Percentiles rank a stretch among this genome's conserved stretches.
Conservation (phyloP, 1,139 yeast species). For the Magnusiomyces ingens region DNA sequence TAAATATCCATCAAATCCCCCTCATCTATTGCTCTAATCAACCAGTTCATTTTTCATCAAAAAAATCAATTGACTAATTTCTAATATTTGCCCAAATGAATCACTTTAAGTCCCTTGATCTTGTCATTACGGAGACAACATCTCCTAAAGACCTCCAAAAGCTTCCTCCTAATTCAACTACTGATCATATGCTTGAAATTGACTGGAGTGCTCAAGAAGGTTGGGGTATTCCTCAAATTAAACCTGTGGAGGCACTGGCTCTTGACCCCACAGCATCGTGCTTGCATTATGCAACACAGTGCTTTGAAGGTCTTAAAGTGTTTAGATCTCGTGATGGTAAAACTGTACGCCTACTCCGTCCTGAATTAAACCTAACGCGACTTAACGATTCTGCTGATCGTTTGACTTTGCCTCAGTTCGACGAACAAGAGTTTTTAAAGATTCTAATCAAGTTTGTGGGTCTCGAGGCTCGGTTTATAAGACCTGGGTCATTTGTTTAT, state of each 20-base stretch:
- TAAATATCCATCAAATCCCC: too few species aligned
- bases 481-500: constrained; percentile 29
- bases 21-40: too few species aligned
- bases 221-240: constrained; percentile 38
- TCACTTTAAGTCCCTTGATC: constrained; percentile 10
- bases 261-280: constrained; percentile 30
- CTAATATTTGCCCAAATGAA: not conserved
- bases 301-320: constrained; percentile 34
- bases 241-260: constrained; percentile 36
- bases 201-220: constrained; percentile 37
- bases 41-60: too few species aligned
- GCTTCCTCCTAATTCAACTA: constrained; percentile 13
- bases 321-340: constrained; percentile 29
- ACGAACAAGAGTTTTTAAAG: constrained; percentile 36
- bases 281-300: constrained; percentile 31
- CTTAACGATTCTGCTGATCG: constrained; percentile 39
- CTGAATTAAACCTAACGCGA: constrained; percentile 38
- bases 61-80: too few species aligned
- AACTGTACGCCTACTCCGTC: constrained; percentile 37
- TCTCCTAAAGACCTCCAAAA: constrained; percentile 16
- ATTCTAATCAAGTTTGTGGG: constrained; percentile 35
- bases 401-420: constrained; percentile 38
- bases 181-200: constrained; percentile 41
- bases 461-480: constrained; percentile 32
- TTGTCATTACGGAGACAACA: constrained; percentile 9